Evolutionary conservation across 768 basidiomycete genomes (phyloP).

Genomic region (Paxillus involutus): DNA sequence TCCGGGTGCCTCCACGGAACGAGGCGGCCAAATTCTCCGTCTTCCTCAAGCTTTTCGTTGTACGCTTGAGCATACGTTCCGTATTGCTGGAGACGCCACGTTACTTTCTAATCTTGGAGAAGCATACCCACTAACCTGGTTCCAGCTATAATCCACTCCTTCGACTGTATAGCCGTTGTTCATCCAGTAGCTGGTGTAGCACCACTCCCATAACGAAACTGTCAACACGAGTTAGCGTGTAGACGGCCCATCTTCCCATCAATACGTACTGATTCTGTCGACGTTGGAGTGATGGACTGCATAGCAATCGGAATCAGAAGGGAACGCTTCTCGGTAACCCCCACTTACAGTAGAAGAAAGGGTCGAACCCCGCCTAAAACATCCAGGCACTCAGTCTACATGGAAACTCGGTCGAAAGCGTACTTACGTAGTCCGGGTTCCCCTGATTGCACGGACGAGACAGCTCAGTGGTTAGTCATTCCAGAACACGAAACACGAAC

Average conservation of each 20-base stretch:
- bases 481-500: constrained; percentile 8
- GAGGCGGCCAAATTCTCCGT: constrained; percentile 16
- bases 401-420: no score
- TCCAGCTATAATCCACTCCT: constrained; percentile 18
- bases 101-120: neutral
- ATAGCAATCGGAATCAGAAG: neutral
- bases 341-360: constrained; percentile 24
- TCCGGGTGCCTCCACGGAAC: constrained; percentile 23
- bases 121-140: constrained; percentile 11
- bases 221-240: neutral
- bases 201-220: constrained; percentile 33
- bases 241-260: neutral
- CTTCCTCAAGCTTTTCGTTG: constrained; percentile 18
- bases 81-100: constrained; percentile 3
- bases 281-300: constrained; percentile 26
- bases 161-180: constrained; percentile 18
- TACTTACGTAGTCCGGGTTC: constrained; percentile 23
- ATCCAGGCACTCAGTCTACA: neutral
- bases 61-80: constrained; percentile 25
- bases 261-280: constrained; percentile 21
- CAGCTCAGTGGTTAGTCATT: neutral
- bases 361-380: constrained; percentile 23
- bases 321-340: neutral
- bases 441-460: constrained; percentile 6
- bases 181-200: constrained; percentile 30